Evolutionary conservation across 2,329 filamentous ascomycete genomes (phyloP), one percentile per base, ranked within the genome.

Genomic region (Colletotrichum destructivum): DNA sequence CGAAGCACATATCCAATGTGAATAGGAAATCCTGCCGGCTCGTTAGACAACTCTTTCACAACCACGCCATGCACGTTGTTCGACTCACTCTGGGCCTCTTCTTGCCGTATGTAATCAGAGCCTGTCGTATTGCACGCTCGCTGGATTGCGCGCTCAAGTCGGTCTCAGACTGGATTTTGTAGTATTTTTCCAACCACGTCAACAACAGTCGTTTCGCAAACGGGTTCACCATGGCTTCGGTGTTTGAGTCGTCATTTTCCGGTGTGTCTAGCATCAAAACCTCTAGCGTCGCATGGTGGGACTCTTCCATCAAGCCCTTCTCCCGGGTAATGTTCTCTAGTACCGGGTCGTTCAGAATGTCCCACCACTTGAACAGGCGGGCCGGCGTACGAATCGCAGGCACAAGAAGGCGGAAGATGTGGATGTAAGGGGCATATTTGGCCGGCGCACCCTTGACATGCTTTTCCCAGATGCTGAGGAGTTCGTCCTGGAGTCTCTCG

Each of bases 401-500:
- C 31, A 90, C 87, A 46, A 96, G 83, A 51, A 87, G 87, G 57
- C 89, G 88, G 66, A 96, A 82, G 56, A 93, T 87, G 61, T 88
- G 87, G 21, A 95, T 85, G 81, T 95, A 96, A n/a, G 90, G 83
- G 11, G 88, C 89, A 78, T 89, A 88, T 75, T 89, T 88, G 62
- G 86, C 80, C 2, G 88, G 83, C 31, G 85, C 84, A 44, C 87
- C 86, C 31, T 85, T 85, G 71, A 95, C 88, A 74, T 89, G 85
- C 77, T 88, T 90, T 69, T 91, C 86, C 82, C 92, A 94, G 65
- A 94, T 86, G 31, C 85, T 81, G 51, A 92, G 83, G 9, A 96
- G 86, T 76, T 95, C 93, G 51, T 94, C 92, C 73, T 94, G 90
- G 62, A 95, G 85, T 69, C 91, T 90, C 75, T 94, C 92, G n/a